Conservation (phyloP, 1,284 basidiomycete species). For the Moesziomyces sp. region DNA sequence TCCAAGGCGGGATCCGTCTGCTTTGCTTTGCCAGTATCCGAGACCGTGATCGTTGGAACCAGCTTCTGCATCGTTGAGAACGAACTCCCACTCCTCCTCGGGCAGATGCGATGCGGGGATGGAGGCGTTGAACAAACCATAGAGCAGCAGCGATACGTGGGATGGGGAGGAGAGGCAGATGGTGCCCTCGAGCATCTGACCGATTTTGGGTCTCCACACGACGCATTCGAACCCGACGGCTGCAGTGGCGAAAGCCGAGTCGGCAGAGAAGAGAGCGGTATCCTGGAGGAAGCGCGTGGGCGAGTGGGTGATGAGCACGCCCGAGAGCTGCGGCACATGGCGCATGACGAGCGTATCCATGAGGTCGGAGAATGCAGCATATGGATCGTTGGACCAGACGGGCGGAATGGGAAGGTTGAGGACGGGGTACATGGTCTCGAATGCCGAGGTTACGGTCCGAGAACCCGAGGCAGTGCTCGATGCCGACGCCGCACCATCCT, state of each 20-base stretch:
- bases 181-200: slow-evolving; percentile 85
- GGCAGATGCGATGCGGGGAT: slow-evolving; percentile 92
- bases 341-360: slow-evolving; percentile 67
- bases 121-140: slow-evolving; percentile 95
- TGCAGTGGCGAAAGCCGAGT: slow-evolving; percentile 86
- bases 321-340: slow-evolving; percentile 85
- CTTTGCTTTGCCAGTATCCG: slow-evolving; percentile 84
- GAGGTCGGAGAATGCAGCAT: slow-evolving; percentile 56
- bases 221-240: slow-evolving; percentile 82
- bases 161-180: slow-evolving; percentile 92
- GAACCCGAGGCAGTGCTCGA: slow-evolving; percentile 1
- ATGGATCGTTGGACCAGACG: slow-evolving; percentile 47
- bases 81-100: slow-evolving; percentile 84
- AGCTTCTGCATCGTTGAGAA: slow-evolving; percentile 72
- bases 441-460: slow-evolving; percentile 36
- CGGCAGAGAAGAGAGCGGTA: slow-evolving; percentile 79
- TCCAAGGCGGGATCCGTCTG: slow-evolving; percentile 79
- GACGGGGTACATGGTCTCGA: slow-evolving; percentile 52
- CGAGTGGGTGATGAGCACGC: slow-evolving; percentile 88
- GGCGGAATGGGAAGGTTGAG: slow-evolving; percentile 63
- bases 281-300: slow-evolving; percentile 78
- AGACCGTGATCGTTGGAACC: slow-evolving; percentile 41
- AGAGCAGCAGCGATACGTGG: slow-evolving; percentile 89
- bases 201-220: slow-evolving; percentile 88
- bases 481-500: slow-evolving; percentile 3